Evolutionary conservation across 192 early-diverging fungal genomes (phyloP).

Genomic region (Entrophospora sp.): DNA sequence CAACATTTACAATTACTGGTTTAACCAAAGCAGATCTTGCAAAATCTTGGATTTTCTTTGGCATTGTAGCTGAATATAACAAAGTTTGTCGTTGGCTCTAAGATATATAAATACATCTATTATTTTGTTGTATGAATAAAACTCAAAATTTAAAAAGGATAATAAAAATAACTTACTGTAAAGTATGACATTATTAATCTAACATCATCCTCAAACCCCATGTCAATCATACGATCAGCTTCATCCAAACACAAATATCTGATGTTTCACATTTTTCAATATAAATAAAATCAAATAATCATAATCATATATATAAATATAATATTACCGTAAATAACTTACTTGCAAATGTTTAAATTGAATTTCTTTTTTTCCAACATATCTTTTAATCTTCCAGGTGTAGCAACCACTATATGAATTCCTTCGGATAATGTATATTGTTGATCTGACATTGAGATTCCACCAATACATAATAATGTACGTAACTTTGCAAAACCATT

Average conservation of each 20-base stretch:
- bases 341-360: constrained; percentile 81
- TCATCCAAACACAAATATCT: constrained; percentile 89
- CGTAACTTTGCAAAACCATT: constrained; percentile 68
- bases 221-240: constrained; percentile 98
- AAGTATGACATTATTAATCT: constrained; percentile 94
- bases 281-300: background rate
- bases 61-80: constrained; percentile 95
- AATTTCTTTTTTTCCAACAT: constrained; percentile 83
- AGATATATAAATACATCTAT: background rate
- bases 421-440: constrained; percentile 60
- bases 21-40: constrained; percentile 79
- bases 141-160: background rate
- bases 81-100: constrained; percentile 89
- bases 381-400: constrained; percentile 89
- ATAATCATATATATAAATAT: too few species aligned
- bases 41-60: constrained; percentile 98
- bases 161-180: constrained; percentile 33
- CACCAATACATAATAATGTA: constrained; percentile 85
- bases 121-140: background rate
- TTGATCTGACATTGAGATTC: constrained; percentile 89
- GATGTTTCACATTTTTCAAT: background rate
- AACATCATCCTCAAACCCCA: constrained; percentile 97
- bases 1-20: constrained; percentile 94
- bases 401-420: constrained; percentile 91
- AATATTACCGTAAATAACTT: constrained; percentile 21